Conservation (phyloP, 257 asterid genomes). For the Jasminum sambac region DNA sequence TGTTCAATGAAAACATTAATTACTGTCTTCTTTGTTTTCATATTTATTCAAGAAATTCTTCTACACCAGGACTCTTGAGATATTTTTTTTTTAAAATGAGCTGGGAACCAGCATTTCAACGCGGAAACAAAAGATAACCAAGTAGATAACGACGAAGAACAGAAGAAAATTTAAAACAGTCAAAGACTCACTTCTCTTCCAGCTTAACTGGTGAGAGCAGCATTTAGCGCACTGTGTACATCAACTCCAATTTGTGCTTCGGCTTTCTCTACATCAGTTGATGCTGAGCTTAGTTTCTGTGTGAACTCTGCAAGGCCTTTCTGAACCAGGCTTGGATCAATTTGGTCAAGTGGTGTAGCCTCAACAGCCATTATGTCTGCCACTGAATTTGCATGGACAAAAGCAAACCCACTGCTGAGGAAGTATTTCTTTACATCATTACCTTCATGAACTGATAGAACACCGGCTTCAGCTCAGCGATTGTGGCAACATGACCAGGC, state of each 20-base stretch:
- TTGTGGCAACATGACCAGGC: slow-evolving; percentile 87
- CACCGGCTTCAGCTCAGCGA: slow-evolving; percentile 80
- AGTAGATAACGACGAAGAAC: slow-evolving; percentile 9
- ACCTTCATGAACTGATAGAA: slow-evolving; percentile 78
- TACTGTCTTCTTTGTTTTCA: slow-evolving; percentile 16
- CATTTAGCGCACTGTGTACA: slow-evolving; percentile 83
- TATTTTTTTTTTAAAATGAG: slow-evolving; percentile 19
- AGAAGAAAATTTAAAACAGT: slow-evolving; percentile 1
- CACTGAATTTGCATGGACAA: slow-evolving; percentile 70
- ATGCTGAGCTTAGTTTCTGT: slow-evolving; percentile 70
- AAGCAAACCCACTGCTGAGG: slow-evolving; percentile 76
- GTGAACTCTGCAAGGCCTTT: slow-evolving; percentile 69
- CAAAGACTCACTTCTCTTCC: neutral
- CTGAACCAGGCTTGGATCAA: slow-evolving; percentile 66
- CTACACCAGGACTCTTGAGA: slow-evolving; percentile 18
- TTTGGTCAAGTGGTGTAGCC: slow-evolving; percentile 67
- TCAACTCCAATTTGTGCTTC: slow-evolving; percentile 87
- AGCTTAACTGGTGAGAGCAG: slow-evolving; percentile 68
- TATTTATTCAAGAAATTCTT: slow-evolving; percentile 40
- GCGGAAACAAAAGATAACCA: slow-evolving; percentile 26
- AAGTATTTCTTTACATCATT: slow-evolving; percentile 66
- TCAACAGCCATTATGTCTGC: slow-evolving; percentile 76
- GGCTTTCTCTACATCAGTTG: slow-evolving; percentile 80
- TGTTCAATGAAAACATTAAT: slow-evolving; percentile 15
- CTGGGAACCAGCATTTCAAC: slow-evolving; percentile 30